Evolutionary conservation across 345 rosid genomes (phyloP).

Genomic region (Populus simonii): DNA sequence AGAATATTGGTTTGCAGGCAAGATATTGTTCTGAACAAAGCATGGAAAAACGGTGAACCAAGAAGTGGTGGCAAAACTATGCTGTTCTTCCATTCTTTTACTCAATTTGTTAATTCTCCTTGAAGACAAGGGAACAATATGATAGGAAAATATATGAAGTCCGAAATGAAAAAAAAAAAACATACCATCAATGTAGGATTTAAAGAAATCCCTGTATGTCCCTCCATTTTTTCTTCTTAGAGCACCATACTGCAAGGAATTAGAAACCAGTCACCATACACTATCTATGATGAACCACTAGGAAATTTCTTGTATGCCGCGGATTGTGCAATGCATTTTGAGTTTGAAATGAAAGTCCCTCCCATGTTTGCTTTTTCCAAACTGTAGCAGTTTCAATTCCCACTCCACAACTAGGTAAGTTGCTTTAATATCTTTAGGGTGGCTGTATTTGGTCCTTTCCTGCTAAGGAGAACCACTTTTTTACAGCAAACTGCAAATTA

Average conservation of each 20-base stretch:
- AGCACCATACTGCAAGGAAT: slow-evolving; percentile 72
- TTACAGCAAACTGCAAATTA: neutral
- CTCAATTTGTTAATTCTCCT: too few relatives aligned
- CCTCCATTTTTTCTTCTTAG: slow-evolving; percentile 92
- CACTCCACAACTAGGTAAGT: neutral
- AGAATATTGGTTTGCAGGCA: too few relatives aligned
- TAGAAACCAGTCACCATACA: slow-evolving; percentile 4
- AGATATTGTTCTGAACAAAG: too few relatives aligned
- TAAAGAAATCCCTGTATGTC: slow-evolving; percentile 89
- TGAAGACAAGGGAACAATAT: too few relatives aligned
- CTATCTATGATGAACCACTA: too few relatives aligned
- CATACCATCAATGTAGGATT: slow-evolving; percentile 79
- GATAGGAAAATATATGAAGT: too few relatives aligned
- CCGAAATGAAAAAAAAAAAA: neutral
- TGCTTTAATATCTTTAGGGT: neutral
- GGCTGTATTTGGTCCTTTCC: neutral
- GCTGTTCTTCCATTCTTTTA: too few relatives aligned
- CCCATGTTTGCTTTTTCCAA: slow-evolving; percentile 28
- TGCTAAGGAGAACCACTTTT: slow-evolving; percentile 3
- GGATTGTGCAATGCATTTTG: too few relatives aligned
- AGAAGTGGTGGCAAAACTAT: too few relatives aligned
- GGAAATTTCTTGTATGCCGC: too few relatives aligned
- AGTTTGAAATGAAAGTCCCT: neutral
- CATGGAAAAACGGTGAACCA: too few relatives aligned
- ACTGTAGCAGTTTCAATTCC: neutral